Evolutionary conservation across 108 stramenopile species (phyloP).

Genomic region (Bacterosira constricta): DNA sequence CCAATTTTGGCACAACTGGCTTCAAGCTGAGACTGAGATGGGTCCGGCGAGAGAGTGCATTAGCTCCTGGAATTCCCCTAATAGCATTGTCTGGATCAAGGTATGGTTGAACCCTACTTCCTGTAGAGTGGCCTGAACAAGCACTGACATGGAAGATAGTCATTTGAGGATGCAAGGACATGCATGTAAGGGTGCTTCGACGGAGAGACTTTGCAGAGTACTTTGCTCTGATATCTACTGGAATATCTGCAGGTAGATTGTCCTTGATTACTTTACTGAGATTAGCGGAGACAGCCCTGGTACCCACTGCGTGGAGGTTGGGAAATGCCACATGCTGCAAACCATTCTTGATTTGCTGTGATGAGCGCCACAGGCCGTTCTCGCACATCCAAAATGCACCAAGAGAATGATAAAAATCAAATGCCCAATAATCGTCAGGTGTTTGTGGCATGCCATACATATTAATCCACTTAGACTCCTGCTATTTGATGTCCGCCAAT

Average conservation of each 20-base stretch:
- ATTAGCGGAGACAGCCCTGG: not conserved
- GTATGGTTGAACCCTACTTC: not conserved
- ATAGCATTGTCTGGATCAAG: not conserved
- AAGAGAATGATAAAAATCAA: not conserved
- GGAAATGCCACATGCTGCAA: not conserved
- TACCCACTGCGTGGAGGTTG: not conserved
- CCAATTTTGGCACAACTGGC: not conserved
- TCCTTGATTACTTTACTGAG: not conserved
- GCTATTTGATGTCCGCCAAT: not conserved
- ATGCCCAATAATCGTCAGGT: not conserved
- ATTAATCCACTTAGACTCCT: not conserved
- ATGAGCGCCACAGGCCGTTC: not conserved
- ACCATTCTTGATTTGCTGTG: not conserved
- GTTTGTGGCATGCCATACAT: not conserved
- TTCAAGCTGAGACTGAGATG: not conserved
- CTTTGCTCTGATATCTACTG: not conserved
- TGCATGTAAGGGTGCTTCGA: not conserved
- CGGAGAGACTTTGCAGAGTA: constrained; percentile 4
- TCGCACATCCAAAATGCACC: not conserved
- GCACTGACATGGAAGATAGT: not conserved
- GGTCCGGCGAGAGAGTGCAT: not conserved
- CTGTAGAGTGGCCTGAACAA: not conserved
- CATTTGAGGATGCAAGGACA: not conserved
- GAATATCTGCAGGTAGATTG: not conserved
- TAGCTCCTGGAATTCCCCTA: not conserved